These are phyloP conservation scores for Aquilaria yunnanensis DNA, from an alignment of 345 rosid species.

Conservation along the genomic window DNA sequence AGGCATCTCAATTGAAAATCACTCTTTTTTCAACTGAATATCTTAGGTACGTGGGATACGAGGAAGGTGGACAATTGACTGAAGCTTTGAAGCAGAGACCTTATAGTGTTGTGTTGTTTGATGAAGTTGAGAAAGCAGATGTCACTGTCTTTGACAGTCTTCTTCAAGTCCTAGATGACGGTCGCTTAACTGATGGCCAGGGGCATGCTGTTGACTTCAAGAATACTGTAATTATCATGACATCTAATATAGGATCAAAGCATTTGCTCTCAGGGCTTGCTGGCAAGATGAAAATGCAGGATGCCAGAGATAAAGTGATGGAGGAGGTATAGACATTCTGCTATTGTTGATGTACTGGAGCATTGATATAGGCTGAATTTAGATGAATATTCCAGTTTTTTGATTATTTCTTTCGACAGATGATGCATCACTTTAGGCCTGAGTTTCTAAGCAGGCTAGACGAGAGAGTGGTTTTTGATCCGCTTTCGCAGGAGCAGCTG, in stretches of 20 bases:
- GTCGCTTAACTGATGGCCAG: conserved; percentile 2
- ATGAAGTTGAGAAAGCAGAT: conserved; percentile 9
- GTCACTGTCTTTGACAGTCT: neutral
- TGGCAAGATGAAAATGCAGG: neutral
- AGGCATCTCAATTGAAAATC: too few relatives aligned
- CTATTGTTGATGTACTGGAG: too few relatives aligned
- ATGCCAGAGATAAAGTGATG: neutral
- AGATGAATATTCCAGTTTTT: too few relatives aligned
- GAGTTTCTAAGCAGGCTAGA: conserved; percentile 8
- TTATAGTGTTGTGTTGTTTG: neutral
- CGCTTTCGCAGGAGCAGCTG: neutral
- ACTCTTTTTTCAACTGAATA: too few relatives aligned
- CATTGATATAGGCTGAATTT: too few relatives aligned
- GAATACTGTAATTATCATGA: conserved; percentile 17
- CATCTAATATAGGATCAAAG: conserved; percentile 12
- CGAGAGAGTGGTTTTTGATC: neutral
- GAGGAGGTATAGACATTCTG: neutral
- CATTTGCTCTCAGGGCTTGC: neutral
- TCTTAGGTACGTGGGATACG: neutral
- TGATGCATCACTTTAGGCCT: neutral
- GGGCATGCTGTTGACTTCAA: conserved; percentile 2
- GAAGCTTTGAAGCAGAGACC: neutral
- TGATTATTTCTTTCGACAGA: too few relatives aligned
- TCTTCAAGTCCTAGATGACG: conserved; percentile 6
- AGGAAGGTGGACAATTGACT: neutral